Conservation (phyloP, 345 rosid species). For the Aquilaria malaccensis region DNA sequence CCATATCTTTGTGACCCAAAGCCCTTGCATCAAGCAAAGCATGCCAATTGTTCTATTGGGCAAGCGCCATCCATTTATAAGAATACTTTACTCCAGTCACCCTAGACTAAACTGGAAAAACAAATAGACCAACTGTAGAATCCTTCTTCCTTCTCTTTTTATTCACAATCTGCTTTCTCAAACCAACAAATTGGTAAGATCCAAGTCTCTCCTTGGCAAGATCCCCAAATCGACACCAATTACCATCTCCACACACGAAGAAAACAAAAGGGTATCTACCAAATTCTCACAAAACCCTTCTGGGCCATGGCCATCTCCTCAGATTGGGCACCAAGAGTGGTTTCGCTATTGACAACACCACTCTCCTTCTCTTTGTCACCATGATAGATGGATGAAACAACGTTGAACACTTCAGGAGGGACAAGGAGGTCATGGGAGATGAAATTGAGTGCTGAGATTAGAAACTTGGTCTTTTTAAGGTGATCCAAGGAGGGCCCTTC, state of each 20-base stretch:
- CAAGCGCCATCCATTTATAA: slow-evolving; percentile 98
- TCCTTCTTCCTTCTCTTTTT: slow-evolving; percentile 92
- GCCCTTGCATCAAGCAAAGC: slow-evolving; percentile 98
- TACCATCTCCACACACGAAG: slow-evolving; percentile 7
- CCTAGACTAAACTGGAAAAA: slow-evolving; percentile 95
- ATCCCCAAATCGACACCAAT: slow-evolving; percentile 18
- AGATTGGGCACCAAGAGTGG: slow-evolving; percentile 18
- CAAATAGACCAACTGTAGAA: slow-evolving; percentile 82
- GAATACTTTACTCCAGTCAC: slow-evolving; percentile 97
- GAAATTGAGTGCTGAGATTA: slow-evolving; percentile 75
- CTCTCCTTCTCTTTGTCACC: slow-evolving; percentile 16
- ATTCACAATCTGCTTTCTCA: slow-evolving; percentile 77
- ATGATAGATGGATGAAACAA: slow-evolving; percentile 65
- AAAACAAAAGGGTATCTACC: slow-evolving; percentile 13
- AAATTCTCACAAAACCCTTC: slow-evolving; percentile 33
- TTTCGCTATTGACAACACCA: slow-evolving; percentile 11
- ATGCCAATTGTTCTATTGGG: slow-evolving; percentile 99
- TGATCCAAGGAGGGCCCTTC: slow-evolving; percentile 28
- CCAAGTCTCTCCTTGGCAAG: slow-evolving; percentile 2
- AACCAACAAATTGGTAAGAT: slow-evolving; percentile 19
- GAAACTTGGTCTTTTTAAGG: slow-evolving; percentile 51
- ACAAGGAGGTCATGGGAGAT: slow-evolving; percentile 90
- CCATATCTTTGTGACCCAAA: slow-evolving; percentile 99
- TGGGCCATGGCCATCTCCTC: slow-evolving; percentile 10
- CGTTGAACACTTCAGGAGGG: slow-evolving; percentile 55